Conservation (phyloP, 2,329 filamentous ascomycete genomes). For the Paracorniculantispora psalliotae region DNA sequence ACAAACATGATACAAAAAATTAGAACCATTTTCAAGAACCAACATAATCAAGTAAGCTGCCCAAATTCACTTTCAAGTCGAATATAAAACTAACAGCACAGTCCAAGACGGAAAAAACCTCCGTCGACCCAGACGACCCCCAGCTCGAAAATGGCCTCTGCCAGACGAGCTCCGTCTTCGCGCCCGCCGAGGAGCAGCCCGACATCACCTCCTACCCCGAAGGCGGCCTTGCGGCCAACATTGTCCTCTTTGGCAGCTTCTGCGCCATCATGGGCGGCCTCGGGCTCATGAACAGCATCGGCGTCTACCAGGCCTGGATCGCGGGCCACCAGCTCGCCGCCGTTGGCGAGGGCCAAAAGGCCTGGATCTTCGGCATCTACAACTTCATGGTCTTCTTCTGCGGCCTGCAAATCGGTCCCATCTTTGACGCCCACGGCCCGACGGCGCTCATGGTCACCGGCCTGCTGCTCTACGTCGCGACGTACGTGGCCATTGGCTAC, state of each 20-base stretch:
- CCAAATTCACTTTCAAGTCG: not conserved
- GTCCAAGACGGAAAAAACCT: not conserved
- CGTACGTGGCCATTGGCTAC: slow-evolving; percentile 14
- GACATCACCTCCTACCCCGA: slow-evolving; percentile 52
- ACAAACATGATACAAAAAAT: not conserved
- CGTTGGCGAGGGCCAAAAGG: slow-evolving; percentile 53
- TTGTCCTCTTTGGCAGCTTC: slow-evolving; percentile 63
- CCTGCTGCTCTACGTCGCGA: slow-evolving; percentile 8
- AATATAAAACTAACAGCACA: not conserved
- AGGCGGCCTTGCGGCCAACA: slow-evolving; percentile 59
- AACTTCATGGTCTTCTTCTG: slow-evolving; percentile 64
- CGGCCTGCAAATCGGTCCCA: slow-evolving; percentile 62
- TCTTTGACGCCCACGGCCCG: slow-evolving; percentile 64
- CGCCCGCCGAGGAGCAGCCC: not conserved
- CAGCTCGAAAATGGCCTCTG: slow-evolving; percentile 3
- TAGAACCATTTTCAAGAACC: not conserved
- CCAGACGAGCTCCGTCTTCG: slow-evolving; percentile 6
- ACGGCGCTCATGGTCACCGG: slow-evolving; percentile 44
- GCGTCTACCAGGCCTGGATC: slow-evolving; percentile 62
- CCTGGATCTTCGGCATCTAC: slow-evolving; percentile 68
- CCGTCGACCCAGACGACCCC: not conserved
- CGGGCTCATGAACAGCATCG: slow-evolving; percentile 59
- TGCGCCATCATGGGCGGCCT: slow-evolving; percentile 56
- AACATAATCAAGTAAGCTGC: not conserved
- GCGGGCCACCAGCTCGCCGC: slow-evolving; percentile 53